These are phyloP conservation scores for Vanilla planifolia DNA, from an alignment of 106 monocot species.

Conservation along the genomic window DNA sequence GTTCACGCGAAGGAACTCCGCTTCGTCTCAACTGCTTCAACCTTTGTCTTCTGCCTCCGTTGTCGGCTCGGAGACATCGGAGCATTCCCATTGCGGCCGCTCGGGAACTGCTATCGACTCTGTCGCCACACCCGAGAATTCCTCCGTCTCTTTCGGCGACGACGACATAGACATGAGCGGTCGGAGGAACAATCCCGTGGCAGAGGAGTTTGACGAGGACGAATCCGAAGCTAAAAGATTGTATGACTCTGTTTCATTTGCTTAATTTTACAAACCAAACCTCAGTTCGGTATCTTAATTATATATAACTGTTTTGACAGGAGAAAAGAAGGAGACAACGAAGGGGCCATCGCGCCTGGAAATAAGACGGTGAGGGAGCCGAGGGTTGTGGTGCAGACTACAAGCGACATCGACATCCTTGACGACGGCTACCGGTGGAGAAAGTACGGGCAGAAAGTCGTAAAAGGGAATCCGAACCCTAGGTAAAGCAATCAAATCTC, in stretches of 20 bases:
- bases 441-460: slow-evolving; percentile 59
- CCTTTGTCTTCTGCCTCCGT: background rate
- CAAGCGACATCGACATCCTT: slow-evolving; percentile 48
- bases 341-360: slow-evolving; percentile 20
- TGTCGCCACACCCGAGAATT: slow-evolving; percentile 39
- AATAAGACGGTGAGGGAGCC: slow-evolving; percentile 35
- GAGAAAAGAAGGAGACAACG: slow-evolving; percentile 28
- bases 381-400: slow-evolving; percentile 42
- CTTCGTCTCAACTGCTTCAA: slow-evolving; percentile 5
- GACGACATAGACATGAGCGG: slow-evolving; percentile 31
- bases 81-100: slow-evolving; percentile 16
- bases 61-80: slow-evolving; percentile 11
- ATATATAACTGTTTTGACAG: slow-evolving; percentile 8
- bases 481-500: slow-evolving; percentile 20
- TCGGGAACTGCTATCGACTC: slow-evolving; percentile 16
- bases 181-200: slow-evolving; percentile 8
- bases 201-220: slow-evolving; percentile 30
- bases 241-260: slow-evolving; percentile 17
- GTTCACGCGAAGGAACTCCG: slow-evolving; percentile 24
- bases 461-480: slow-evolving; percentile 58
- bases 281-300: background rate
- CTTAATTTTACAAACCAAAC: background rate
- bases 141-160: slow-evolving; percentile 43
- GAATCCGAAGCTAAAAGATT: slow-evolving; percentile 48
- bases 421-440: slow-evolving; percentile 56